Evolutionary conservation across 306 rosid genomes (phyloP).

Genomic region (Castanospermum australe): DNA sequence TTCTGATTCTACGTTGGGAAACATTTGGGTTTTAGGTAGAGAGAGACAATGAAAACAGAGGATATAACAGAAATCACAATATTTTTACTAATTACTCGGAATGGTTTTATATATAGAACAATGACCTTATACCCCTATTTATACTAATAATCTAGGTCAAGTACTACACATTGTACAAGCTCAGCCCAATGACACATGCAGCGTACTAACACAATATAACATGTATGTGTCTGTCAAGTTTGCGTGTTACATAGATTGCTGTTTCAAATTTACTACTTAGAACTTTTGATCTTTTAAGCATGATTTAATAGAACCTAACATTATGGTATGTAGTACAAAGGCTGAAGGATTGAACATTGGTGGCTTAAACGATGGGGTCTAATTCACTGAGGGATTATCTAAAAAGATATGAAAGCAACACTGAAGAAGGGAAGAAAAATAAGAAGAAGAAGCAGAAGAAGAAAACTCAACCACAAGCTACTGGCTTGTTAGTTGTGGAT

Average conservation of each 20-base stretch:
- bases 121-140: too few relatives aligned
- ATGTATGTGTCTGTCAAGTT: not conserved
- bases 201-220: too few relatives aligned
- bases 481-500: slow-evolving; percentile 68
- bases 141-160: too few relatives aligned
- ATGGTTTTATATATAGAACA: too few relatives aligned
- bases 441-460: slow-evolving; percentile 42
- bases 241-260: not conserved
- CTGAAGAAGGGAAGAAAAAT: slow-evolving; percentile 48
- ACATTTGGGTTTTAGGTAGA: too few relatives aligned
- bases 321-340: slow-evolving; percentile 14
- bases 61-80: too few relatives aligned
- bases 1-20: too few relatives aligned
- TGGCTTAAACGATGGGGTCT: slow-evolving; percentile 36
- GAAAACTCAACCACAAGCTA: slow-evolving; percentile 42
- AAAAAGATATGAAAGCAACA: slow-evolving; percentile 61
- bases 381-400: slow-evolving; percentile 73
- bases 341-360: slow-evolving; percentile 34
- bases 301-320: slow-evolving; percentile 2
- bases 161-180: too few relatives aligned
- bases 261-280: not conserved
- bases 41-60: too few relatives aligned
- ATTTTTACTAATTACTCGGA: too few relatives aligned
- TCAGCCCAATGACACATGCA: too few relatives aligned
- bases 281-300: not conserved